These are phyloP conservation scores for Podaxis sp. DNA, from an alignment of 768 basidiomycete species.

Conservation along the genomic window DNA sequence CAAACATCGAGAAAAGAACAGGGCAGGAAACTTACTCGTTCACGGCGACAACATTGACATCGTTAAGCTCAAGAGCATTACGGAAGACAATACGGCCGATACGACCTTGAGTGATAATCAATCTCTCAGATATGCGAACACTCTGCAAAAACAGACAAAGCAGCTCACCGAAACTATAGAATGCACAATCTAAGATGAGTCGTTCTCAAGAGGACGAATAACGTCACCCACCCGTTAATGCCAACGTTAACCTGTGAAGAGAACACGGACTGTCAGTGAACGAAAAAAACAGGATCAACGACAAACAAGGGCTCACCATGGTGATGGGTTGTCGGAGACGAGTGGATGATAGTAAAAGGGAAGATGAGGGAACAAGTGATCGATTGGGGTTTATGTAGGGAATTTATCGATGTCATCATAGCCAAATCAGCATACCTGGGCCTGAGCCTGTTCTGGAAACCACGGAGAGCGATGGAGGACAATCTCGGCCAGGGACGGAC, in stretches of 20 bases:
- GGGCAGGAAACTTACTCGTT: constrained; percentile 68
- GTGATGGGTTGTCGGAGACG: constrained; percentile 10
- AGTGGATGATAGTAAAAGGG: constrained; percentile 1
- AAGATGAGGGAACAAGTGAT: constrained; percentile 8
- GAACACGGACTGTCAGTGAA: neutral
- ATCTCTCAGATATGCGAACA: neutral
- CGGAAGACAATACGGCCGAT: constrained; percentile 98
- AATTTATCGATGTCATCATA: constrained; percentile 10
- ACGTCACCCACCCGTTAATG: constrained; percentile 78
- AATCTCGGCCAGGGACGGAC: neutral
- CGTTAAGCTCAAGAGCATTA: constrained; percentile 76
- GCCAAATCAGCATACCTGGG: constrained; percentile 5
- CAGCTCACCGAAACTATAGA: constrained; percentile 68
- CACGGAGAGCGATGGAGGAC: neutral
- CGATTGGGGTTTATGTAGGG: constrained; percentile 10
- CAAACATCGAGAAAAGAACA: neutral
- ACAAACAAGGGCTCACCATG: constrained; percentile 19
- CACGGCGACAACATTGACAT: constrained; percentile 85
- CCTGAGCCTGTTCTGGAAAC: constrained; percentile 5
- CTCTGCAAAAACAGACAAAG: neutral
- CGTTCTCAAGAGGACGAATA: neutral
- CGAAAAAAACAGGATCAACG: neutral
- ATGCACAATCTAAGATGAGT: constrained; percentile 10
- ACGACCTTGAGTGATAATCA: constrained; percentile 62
- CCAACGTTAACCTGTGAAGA: constrained; percentile 72